Evolutionary conservation across 768 basidiomycete genomes (phyloP).

Genomic region (Tricholoma flavovirens): DNA sequence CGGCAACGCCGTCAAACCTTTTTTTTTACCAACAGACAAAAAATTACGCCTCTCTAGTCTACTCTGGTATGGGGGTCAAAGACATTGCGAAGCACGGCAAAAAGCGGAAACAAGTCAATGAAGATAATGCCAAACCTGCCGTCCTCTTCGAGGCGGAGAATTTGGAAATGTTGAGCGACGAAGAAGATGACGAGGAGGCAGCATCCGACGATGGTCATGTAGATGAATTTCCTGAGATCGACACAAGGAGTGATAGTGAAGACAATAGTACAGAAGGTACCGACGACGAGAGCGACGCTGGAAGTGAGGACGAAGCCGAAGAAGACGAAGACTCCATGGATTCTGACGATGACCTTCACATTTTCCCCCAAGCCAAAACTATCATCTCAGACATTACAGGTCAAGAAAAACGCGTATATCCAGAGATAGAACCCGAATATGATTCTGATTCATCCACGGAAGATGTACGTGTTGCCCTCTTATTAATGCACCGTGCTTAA

Average conservation of each 20-base stretch:
- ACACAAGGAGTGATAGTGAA: conserved; percentile 47
- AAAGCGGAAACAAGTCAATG: conserved; percentile 55
- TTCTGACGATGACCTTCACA: conserved; percentile 38
- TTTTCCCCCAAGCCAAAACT: conserved; percentile 62
- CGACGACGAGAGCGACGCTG: conserved; percentile 23
- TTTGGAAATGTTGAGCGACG: conserved; percentile 73
- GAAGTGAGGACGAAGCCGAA: conserved; percentile 29
- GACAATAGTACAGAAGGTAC: conserved; percentile 32
- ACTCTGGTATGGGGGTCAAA: conserved; percentile 24
- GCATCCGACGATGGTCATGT: conserved; percentile 53
- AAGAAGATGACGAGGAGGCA: conserved; percentile 46
- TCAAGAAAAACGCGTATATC: conserved; percentile 77
- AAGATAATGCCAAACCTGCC: conserved; percentile 29
- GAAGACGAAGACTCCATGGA: conserved; percentile 27
- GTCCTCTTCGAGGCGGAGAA: conserved; percentile 36
- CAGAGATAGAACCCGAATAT: conserved; percentile 86
- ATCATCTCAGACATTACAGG: conserved; percentile 79
- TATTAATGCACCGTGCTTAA: conserved; percentile 9
- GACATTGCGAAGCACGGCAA: conserved; percentile 32
- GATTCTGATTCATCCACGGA: conserved; percentile 91
- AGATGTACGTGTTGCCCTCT: conserved; percentile 51
- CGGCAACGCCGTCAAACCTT: not conserved
- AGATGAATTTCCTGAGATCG: conserved; percentile 73
- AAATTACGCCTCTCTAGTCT: too few species aligned
- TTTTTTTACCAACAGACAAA: too few species aligned